Evolutionary conservation across 2,329 filamentous ascomycete genomes (phyloP), one percentile per base, ranked within the genome.

Genomic region (Cladobotryum mycophilum): DNA sequence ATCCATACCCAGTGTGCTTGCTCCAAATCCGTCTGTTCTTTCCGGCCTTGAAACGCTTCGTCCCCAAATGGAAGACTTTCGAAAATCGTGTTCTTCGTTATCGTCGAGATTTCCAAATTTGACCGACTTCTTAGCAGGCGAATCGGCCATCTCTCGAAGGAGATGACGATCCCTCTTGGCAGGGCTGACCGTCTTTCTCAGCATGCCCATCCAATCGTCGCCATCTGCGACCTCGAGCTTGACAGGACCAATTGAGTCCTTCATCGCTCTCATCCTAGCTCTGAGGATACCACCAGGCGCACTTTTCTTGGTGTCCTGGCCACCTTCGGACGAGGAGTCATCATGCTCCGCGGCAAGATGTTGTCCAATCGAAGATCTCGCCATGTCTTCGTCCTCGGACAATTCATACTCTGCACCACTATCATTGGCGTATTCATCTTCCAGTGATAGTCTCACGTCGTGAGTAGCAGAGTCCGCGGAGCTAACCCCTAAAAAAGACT

Each of bases 401-500:
- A 80, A 81, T 68, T 84, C 87, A 79, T 89, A 89, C 81, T 87
- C 86, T 65, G 84, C 79, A 68, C 84, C 86, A 71, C 84, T 80
- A 60, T 81, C 78, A 55, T 55, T 57, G 45, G 60, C 54, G 44
- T 64, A 56, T 68, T 84, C 81, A 65, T 86, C 84, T 60, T 82
- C 79, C 56, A 83, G 66, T 69, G 72, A 81, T 71, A 71, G 74
- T 67, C 80, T 73, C 67, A 79, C 72, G 58, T 78, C 75, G 61
- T 78, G 78, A 70, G 78, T 82, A 73, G 78, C 76, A 71, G 84
- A 86, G 86, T 85, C 87, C 83, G 84, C 86, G 83, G 86, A 91
- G 84, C 87, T 84, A 76, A 85, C 80, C 81, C 85, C 88, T 88
- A 91, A 91, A 92, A 93, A 92, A 91, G 88, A 88, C 80, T 82